Evolutionary conservation across 2,329 filamentous ascomycete genomes (phyloP), one percentile per base, ranked within the genome.

Genomic region (Venturiaceae sp.): DNA sequence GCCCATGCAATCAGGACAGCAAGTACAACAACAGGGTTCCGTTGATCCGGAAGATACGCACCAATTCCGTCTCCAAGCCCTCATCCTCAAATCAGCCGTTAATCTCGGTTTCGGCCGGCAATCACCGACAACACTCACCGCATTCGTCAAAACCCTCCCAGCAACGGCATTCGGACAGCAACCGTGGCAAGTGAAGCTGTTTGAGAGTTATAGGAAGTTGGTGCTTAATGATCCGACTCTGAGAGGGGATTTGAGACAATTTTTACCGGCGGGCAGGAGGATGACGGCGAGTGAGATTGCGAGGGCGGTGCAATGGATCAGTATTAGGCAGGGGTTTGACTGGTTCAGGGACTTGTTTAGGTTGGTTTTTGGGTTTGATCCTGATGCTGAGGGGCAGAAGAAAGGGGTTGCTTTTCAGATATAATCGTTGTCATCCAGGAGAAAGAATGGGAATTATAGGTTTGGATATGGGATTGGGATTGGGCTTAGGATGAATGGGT

Each of bases 301-400:
- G 36, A 87, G 86, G 70, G 89, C 88, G 54, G 87, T 96, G 6
- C 78, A 81, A 56, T 86, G 86, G 77, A 88, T 96, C 82, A 82
- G 82, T 56, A 78, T 83, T 59, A 84, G 83, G 30, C 80, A 83
- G 59, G 84, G 91, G 65, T 94, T 94, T 71, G 77, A 77, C 8
- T 96, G 92, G 79, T 75, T 96, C 62, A 80, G 84, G 54, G 91
- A 96, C 66, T 77, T 96, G 14, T 96, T 89, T 74, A 82, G 83
- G 57, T 79, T 92, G 41, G 90, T 96, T 2, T 95, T 95, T 70
- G 88, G 90, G 3, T 92, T 92, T 67, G 83, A 86, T 53, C 74
- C 90, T 16, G 90, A 96, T 58, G 91, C 96, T 65, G 86, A 83
- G 1, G 83, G 87, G 52, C 75, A 78, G 57, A 78, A 86, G 63